Conservation (phyloP, 805 yeast species). For the Barnettozyma pratensis region DNA sequence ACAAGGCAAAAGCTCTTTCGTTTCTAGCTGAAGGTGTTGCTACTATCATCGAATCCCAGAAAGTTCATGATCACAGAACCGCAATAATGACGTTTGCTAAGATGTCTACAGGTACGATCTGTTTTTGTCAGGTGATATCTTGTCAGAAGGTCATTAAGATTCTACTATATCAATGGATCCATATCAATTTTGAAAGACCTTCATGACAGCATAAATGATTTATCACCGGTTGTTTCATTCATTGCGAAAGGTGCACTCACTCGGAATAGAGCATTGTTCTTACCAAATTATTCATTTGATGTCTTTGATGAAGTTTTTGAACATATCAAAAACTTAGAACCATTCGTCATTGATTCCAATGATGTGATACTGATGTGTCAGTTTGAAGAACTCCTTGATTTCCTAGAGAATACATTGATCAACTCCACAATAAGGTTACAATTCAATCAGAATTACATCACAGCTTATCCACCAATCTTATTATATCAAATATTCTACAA, state of each 20-base stretch:
- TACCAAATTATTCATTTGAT: constrained; percentile 16
- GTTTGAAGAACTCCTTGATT: constrained; percentile 6
- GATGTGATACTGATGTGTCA: constrained; percentile 9
- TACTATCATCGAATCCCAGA: constrained; percentile 11
- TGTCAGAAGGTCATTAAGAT: constrained; percentile 7
- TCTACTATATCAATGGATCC: constrained; percentile 17
- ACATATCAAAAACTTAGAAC: constrained; percentile 9
- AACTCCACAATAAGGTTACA: neutral
- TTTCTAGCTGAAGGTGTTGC: constrained; percentile 10
- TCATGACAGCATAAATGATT: constrained; percentile 8
- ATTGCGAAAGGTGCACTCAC: constrained; percentile 4
- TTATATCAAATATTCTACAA: constrained; percentile 11
- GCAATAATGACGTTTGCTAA: constrained; percentile 5
- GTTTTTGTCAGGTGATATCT: constrained; percentile 13
- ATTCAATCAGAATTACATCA: constrained; percentile 7
- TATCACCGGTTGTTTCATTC: constrained; percentile 16
- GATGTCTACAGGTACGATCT: constrained; percentile 11
- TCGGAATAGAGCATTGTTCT: constrained; percentile 12
- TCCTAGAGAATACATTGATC: constrained; percentile 7
- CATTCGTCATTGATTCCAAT: constrained; percentile 5
- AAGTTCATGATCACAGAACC: constrained; percentile 2
- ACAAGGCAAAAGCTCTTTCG: constrained; percentile 8
- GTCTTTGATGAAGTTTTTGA: constrained; percentile 17
- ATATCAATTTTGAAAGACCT: constrained; percentile 13
- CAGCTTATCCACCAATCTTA: constrained; percentile 14